phyloP scores from a whole-genome alignment of 2,329 filamentous ascomycete species.

The Bretziella fagacearum region DNA sequence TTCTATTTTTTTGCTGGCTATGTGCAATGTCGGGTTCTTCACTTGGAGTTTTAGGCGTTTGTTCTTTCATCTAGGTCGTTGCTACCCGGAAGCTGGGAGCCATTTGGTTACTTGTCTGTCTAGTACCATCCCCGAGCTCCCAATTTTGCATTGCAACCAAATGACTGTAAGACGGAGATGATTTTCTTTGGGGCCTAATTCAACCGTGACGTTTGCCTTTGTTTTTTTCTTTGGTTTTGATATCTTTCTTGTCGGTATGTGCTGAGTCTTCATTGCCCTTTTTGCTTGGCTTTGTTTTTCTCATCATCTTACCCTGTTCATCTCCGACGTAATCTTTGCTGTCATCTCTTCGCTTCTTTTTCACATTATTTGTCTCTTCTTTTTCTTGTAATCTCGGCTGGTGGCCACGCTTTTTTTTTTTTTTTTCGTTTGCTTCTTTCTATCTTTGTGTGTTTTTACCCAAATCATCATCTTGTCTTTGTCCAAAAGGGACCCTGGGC shows the following conservation, averaged over 20 bases:
- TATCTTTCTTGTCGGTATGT: conserved; percentile 2
- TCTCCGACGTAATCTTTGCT: neutral
- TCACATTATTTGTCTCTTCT: neutral
- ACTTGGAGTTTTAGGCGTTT: conserved; percentile 1
- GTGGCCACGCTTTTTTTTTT: neutral
- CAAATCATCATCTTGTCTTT: neutral
- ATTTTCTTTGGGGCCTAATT: conserved; percentile 4
- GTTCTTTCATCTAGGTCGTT: neutral
- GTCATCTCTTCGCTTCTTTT: conserved; percentile 3
- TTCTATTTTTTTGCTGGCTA: neutral
- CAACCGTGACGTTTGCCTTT: conserved; percentile 6
- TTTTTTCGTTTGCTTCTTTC: neutral
- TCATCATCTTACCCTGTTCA: neutral
- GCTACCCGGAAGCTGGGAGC: neutral
- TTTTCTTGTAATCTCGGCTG: conserved; percentile 3
- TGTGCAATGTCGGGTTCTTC: neutral
- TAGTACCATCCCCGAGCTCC: neutral
- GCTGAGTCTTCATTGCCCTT: neutral
- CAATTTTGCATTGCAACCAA: neutral
- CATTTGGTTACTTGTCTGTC: neutral
- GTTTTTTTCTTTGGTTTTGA: conserved; percentile 4
- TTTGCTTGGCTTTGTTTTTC: neutral
- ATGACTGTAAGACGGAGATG: conserved; percentile 9
- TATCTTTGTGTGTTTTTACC: conserved; percentile 1
- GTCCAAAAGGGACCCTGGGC: neutral